phyloP scores from a whole-genome alignment of 169 alveolate species.

The Plasmodium knowlesi region DNA sequence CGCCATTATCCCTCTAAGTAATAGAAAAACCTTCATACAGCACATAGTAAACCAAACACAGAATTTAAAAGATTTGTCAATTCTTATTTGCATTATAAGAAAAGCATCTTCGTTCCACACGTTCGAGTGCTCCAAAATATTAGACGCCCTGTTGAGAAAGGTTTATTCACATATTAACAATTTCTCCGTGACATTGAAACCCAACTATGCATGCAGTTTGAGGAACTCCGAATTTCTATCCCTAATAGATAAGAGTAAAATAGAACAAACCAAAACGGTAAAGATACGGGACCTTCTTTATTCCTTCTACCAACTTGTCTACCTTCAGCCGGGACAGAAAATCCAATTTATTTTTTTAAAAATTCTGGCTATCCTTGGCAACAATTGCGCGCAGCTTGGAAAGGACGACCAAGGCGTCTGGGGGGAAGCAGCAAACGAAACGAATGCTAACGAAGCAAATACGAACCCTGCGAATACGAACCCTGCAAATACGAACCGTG shows the following conservation, averaged over 20 bases:
- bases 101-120: conserved; percentile 27
- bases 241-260: not conserved
- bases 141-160: conserved; percentile 37
- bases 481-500: too few species aligned
- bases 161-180: conserved; percentile 16
- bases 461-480: too few species aligned
- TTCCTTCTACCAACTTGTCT: conserved; percentile 35
- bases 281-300: conserved; percentile 52
- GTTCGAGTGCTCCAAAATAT: conserved; percentile 11
- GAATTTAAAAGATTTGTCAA: conserved; percentile 46
- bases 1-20: conserved; percentile 20
- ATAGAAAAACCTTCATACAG: conserved; percentile 31
- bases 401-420: not conserved
- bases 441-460: too few species aligned
- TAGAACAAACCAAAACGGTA: conserved; percentile 12
- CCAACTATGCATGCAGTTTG: not conserved
- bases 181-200: not conserved
- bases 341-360: conserved; percentile 27
- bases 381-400: not conserved
- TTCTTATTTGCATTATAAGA: conserved; percentile 39
- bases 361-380: conserved; percentile 18
- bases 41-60: conserved; percentile 40
- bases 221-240: not conserved
- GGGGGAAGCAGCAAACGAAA: not conserved
- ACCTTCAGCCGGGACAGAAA: conserved; percentile 10